Evolutionary conservation across 129 eudicot species (phyloP), one percentile per base, ranked within the genome.

Genomic region (Flaveria linearis): DNA sequence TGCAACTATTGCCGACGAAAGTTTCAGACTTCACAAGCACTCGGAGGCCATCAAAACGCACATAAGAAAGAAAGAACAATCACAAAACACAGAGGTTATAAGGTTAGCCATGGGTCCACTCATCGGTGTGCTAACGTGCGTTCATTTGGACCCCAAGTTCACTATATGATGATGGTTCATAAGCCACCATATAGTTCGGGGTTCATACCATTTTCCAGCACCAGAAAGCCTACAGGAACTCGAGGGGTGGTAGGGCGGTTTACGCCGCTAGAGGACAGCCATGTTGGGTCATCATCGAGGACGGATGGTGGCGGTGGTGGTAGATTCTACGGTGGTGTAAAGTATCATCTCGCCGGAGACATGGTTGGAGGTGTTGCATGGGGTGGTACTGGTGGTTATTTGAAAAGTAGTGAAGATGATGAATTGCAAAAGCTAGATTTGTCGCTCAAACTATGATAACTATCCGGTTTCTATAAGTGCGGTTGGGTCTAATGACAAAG

Each of bases 21-120:
- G 47, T 92, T 89, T 64, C 78, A 84, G 26, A 89, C 91, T 66
- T 92, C 97, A 13, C 97, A 92, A 75, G 96, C 97, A 17, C 89
- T 92, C 1, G 97, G 97, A 17, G 97, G 97, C 76, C 97, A 92
- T 64, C 97, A 92, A 79, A 92, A 92, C 65, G 97, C 97, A 5
- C 97, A 92, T 77, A 92, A 87, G 61, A 73, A 84, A 49, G 97
- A 92, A 80, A 52, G 96, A 56, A 84, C 82, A 10, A 57, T 84
- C 0, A 87, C 80, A 15, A 87, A 85, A 76, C 84, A 89, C 20
- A 80, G 78, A 12, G 80, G 39, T 33, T 33, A 66, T 33, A 74
- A 46, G 16, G 45, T 51, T 65, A 78, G 74, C 17, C 80, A 51
- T 14, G 64, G 50, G 66, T 65, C 23, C 10, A 36, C n/a, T 22